Percentiles rank a stretch among this genome's conserved stretches.
phyloP scores from a whole-genome alignment of 108 stramenopile species.

The Nitzschia sp. region DNA sequence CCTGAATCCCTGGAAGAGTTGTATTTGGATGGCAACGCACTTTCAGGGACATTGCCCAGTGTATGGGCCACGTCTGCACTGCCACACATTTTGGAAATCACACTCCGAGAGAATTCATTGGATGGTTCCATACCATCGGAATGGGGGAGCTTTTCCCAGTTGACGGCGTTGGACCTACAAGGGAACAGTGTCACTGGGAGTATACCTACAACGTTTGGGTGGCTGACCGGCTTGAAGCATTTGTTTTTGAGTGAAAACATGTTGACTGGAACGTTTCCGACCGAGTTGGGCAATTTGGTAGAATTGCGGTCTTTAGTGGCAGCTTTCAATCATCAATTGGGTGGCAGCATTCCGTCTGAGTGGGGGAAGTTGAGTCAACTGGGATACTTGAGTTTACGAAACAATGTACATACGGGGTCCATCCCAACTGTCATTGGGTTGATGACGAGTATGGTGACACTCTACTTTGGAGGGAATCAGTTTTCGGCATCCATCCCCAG shows the following conservation, averaged over 20 bases:
- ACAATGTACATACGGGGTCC: slow-evolving; percentile 46
- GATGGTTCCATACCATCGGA: slow-evolving; percentile 9
- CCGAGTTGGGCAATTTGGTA: too few relatives aligned
- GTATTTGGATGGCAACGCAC: slow-evolving; percentile 25
- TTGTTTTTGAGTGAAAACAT: slow-evolving; percentile 18
- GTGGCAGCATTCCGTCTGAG: too few relatives aligned
- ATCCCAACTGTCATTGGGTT: slow-evolving; percentile 34
- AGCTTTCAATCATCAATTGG: too few relatives aligned
- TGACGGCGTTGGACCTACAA: slow-evolving; percentile 23
- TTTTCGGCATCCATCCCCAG: neutral
- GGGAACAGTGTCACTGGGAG: slow-evolving; percentile 47
- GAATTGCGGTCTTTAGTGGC: too few relatives aligned
- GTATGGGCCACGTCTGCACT: slow-evolving; percentile 30
- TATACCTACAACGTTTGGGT: slow-evolving; percentile 27
- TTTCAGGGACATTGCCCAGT: slow-evolving; percentile 21
- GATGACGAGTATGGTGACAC: slow-evolving; percentile 21
- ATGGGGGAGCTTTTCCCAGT: slow-evolving; percentile 1
- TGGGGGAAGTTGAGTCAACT: too few relatives aligned
- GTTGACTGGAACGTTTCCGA: slow-evolving; percentile 7
- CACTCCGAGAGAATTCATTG: slow-evolving; percentile 44
- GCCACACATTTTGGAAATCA: slow-evolving; percentile 34
- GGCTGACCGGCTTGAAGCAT: slow-evolving; percentile 1
- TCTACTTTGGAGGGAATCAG: too few relatives aligned
- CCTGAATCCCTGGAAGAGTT: slow-evolving; percentile 22
- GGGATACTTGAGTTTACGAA: neutral